These are phyloP conservation scores for Nymphaea colorata DNA, from an alignment of 164 flowering plant genomes.

Conservation along the genomic window DNA sequence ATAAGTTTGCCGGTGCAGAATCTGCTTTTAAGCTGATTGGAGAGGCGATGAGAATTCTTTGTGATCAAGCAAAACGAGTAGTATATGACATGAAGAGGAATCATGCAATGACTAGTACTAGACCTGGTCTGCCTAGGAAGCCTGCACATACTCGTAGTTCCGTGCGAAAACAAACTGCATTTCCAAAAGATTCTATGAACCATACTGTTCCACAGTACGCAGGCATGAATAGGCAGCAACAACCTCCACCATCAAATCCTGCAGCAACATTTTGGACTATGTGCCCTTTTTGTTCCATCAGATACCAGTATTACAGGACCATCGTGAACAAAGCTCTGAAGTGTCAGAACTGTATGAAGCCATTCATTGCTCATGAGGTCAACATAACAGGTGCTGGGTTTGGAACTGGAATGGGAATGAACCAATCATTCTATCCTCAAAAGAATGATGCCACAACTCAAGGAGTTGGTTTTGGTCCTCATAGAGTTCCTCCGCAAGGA, in stretches of 20 bases:
- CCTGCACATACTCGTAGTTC: background rate
- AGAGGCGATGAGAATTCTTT: constrained; percentile 61
- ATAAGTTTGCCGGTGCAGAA: constrained; percentile 73
- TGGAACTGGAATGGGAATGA: background rate
- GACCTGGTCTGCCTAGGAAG: background rate
- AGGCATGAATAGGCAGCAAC: background rate
- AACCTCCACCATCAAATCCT: background rate
- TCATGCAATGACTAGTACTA: background rate
- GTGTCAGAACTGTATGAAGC: background rate
- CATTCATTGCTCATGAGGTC: background rate
- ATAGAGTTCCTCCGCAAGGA: background rate
- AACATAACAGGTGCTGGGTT: background rate
- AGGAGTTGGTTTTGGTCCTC: background rate
- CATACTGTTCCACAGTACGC: constrained; percentile 1
- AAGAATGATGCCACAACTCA: background rate
- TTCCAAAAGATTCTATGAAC: background rate
- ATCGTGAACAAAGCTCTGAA: background rate
- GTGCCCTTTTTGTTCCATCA: background rate
- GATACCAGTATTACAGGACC: constrained; percentile 1
- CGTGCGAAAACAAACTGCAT: background rate
- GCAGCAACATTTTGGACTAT: constrained; percentile 1
- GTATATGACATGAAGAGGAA: constrained; percentile 36
- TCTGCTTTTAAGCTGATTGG: constrained; percentile 76
- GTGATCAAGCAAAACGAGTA: constrained; percentile 31
- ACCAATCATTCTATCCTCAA: background rate